Conservation (phyloP, 441 rosid species). For the Gossypium gossypioides region DNA sequence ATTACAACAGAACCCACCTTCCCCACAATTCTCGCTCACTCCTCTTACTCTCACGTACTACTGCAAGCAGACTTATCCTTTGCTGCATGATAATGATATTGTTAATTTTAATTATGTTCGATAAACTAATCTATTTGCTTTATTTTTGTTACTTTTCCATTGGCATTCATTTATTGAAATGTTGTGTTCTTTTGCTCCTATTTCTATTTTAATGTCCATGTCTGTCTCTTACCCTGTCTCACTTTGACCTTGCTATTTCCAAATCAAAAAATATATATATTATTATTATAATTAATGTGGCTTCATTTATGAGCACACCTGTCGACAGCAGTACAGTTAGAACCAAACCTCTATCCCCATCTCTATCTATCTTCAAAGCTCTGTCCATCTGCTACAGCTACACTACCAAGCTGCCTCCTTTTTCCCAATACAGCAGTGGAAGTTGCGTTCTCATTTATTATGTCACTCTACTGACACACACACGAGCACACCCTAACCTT, state of each 20-base stretch:
- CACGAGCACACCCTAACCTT: neutral
- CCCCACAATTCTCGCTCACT: slow-evolving; percentile 8
- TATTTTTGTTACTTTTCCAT: no score
- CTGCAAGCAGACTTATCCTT: no score
- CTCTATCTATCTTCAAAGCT: neutral
- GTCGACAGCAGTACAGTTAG: neutral
- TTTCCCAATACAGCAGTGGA: slow-evolving; percentile 21
- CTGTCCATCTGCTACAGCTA: neutral
- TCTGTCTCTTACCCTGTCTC: no score
- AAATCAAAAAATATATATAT: neutral
- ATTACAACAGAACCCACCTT: neutral
- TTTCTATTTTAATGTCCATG: no score
- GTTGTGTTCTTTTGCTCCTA: no score
- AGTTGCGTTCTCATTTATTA: neutral
- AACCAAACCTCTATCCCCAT: neutral
- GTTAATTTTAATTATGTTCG: no score
- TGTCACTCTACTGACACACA: neutral
- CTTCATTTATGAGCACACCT: neutral
- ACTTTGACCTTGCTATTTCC: slow-evolving; percentile 25
- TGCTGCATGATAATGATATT: no score
- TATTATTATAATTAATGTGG: neutral
- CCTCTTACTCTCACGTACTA: slow-evolving; percentile 30
- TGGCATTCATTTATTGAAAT: no score
- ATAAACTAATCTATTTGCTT: no score
- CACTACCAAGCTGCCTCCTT: neutral